phyloP scores from a whole-genome alignment of 2,329 filamentous ascomycete genomes.

The Aspergillus tamarii region DNA sequence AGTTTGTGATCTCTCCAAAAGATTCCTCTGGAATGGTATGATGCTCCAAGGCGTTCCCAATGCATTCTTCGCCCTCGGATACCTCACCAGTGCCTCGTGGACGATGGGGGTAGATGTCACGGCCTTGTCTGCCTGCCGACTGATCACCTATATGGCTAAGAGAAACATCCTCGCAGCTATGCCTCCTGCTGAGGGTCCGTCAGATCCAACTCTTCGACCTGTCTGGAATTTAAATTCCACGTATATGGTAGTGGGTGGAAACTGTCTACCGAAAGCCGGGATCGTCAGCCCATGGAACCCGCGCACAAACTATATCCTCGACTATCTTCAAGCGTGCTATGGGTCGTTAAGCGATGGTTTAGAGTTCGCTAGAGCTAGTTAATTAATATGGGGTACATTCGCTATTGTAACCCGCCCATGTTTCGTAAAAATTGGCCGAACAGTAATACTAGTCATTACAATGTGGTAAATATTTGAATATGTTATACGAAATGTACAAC shows the following conservation, averaged over 20 bases:
- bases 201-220: too few species aligned
- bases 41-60: neutral
- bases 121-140: too few species aligned
- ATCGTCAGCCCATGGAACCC: neutral
- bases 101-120: neutral
- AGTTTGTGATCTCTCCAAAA: neutral
- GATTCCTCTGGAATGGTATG: neutral
- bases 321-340: neutral
- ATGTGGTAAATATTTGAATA: too few species aligned
- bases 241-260: too few species aligned
- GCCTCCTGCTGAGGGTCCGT: too few species aligned
- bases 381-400: neutral
- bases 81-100: neutral
- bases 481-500: too few species aligned
- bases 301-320: neutral
- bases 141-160: too few species aligned
- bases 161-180: too few species aligned
- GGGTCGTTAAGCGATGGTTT: neutral
- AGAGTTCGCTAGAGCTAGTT: neutral
- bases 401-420: neutral
- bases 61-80: neutral
- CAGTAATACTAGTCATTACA: too few species aligned
- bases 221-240: too few species aligned
- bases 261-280: too few species aligned
- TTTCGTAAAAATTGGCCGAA: too few species aligned